Base-by-base conservation (phyloP, 2,329 filamentous ascomycete genomes). In the Arthrinium puccinioides region DNA sequence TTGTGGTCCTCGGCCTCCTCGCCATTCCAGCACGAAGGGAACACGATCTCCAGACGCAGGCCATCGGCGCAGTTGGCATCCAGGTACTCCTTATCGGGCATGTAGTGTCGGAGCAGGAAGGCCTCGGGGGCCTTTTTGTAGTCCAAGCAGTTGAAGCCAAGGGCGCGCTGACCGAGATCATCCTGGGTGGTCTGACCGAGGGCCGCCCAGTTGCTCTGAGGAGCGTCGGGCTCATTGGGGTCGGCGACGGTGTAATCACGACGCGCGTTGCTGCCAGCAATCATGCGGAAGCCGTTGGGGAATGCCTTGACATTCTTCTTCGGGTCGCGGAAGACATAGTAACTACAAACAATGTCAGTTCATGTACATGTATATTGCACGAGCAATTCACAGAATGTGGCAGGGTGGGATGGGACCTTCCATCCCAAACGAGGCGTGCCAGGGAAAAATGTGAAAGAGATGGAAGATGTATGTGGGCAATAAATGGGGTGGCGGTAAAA, bases 91-190 rank as follows among this genome's bases (percentile, higher is more conserved):
- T 94, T 94, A 51, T 82, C 74, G 0, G 90, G 89, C 49, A 96
- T 53, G 56, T 76, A 80, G 60, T 95, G 89, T 47, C 89, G 87
- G 60, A 79, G 84, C 24, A 94, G 72, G 11, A 88, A 84, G 2
- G 74, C 72, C 59, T 95, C 88, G 3, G 84, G 67, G 0, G 60
- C 51, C 18, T 61, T 67, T 21, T 50, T 52, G 56, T 96, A 96
- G 74, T 97, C 82, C 43, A 98, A 66, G 63, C 92, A 97, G 70
- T 97, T 97, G 75, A 95, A 95, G 4, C 92, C 90, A 20, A 96
- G 51, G 9, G 89, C 87, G 44, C 89, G 87, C 67, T 94, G 84
- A 35, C 65, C 66, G 25, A 96, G 74, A 36, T 80, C 75, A 13
- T 62, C 59, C 65, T 94, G 88, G 32, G 55, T 61, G 9, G 81